phyloP scores from a whole-genome alignment of 371 early-diverging fungal genomes.

The Funneliformis caledonium region DNA sequence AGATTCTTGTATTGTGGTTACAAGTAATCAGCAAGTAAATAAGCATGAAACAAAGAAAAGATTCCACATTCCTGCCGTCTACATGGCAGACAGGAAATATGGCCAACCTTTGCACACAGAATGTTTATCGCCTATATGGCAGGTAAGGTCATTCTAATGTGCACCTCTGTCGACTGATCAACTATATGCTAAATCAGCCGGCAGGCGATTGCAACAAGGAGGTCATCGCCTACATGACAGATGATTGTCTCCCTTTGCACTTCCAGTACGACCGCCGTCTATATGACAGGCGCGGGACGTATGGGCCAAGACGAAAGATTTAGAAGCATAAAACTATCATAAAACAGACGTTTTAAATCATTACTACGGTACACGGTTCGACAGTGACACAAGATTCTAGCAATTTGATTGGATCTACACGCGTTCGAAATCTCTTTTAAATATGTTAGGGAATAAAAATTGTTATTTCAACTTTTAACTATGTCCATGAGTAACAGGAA shows the following conservation, averaged over 20 bases:
- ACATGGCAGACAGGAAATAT: neutral
- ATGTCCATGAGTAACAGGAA: slow-evolving; percentile 12
- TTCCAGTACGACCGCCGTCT: slow-evolving; percentile 27
- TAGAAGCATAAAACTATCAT: neutral
- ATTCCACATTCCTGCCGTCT: neutral
- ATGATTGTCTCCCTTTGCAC: slow-evolving; percentile 18
- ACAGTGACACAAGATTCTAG: neutral
- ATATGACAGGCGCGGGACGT: neutral
- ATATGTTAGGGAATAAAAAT: neutral
- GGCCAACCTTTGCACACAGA: neutral
- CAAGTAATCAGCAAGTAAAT: neutral
- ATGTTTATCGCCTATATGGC: neutral
- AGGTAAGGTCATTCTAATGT: neutral
- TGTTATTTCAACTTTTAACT: no score
- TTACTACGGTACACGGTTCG: neutral
- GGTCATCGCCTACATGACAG: slow-evolving; percentile 31
- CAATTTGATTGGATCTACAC: slow-evolving; percentile 6
- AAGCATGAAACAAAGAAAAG: neutral
- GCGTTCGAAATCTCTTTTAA: neutral
- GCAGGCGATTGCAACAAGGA: slow-evolving; percentile 21
- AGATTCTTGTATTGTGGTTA: neutral
- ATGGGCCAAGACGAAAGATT: neutral
- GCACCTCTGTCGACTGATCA: neutral
- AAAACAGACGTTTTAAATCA: neutral
- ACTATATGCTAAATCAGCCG: slow-evolving; percentile 13